Evolutionary conservation across 805 yeast species (phyloP), one percentile per base, ranked within the genome.

Genomic region (Metschnikowia borealis): DNA sequence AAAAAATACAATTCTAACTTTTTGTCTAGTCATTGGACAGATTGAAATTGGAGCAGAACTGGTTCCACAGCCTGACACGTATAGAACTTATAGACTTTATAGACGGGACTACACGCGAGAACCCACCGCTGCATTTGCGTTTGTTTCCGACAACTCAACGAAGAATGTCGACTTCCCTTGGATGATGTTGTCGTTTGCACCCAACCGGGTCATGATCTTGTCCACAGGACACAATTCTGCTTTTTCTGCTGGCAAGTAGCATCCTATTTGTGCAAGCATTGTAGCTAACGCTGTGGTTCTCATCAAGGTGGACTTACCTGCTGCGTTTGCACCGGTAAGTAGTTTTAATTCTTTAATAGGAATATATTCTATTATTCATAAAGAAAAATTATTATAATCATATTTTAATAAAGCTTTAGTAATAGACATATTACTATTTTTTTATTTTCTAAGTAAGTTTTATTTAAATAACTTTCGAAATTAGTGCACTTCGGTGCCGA

Each of bases 271-370:
- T 4, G 96, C 91, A 79, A 94, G 78, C 10, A 94, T 86, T 0
- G 88, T 95, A 0, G 98, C 98, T 50, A 89, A 75, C 56, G 97
- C 92, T 0, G 98, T 88, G 81, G 95, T 92, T 66, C 99, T 79
- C 66, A 94, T 74, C 5, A 94, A 81, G 0, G 99, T 94, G 0
- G 98, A 91, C 68, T 94, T 94, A 53, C 99, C 99, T 4, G 99
- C 99, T 0, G 98, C 98, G 69, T 94, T 94, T 3, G 99, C 98
- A 57, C 99, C 99, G 0, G 99, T 94, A 46, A 94, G 71, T 44
- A 94, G 74, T 0, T n/a, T n/a, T n/a, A n/a, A n/a, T n/a, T n/a
- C n/a, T n/a, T n/a, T n/a, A n/a, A n/a, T n/a, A n/a, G n/a, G n/a
- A n/a, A n/a, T n/a, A n/a, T n/a, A n/a, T n/a, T n/a, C n/a, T n/a